Conservation (phyloP, 352 stramenopile genomes). For the Globisporangium lucens region DNA sequence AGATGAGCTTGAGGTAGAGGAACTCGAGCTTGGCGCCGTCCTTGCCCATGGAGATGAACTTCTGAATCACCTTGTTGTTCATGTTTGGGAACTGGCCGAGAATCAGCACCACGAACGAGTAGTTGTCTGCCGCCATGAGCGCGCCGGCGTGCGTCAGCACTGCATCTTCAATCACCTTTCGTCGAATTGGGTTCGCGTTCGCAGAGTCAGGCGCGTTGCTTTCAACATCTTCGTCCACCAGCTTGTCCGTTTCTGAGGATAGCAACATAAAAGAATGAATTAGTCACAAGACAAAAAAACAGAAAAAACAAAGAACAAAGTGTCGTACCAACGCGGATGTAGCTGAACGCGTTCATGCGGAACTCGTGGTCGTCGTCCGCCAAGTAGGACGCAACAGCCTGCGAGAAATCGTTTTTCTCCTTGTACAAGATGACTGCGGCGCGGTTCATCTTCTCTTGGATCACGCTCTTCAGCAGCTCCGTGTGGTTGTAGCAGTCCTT, state of each 20-base stretch:
- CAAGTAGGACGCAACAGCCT: constrained; percentile 79
- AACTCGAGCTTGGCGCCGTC: constrained; percentile 76
- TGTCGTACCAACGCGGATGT: constrained; percentile 53
- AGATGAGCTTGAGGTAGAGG: constrained; percentile 72
- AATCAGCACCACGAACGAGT: constrained; percentile 86
- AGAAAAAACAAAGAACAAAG: neutral
- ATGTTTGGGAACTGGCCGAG: constrained; percentile 82
- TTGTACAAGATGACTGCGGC: constrained; percentile 82
- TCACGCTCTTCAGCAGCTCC: constrained; percentile 68
- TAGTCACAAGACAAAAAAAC: neutral
- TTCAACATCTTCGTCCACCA: constrained; percentile 40
- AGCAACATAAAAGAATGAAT: neutral
- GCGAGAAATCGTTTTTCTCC: constrained; percentile 66
- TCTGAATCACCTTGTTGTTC: constrained; percentile 85
- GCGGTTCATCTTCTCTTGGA: constrained; percentile 76
- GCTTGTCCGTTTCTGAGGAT: constrained; percentile 34
- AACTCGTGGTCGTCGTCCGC: constrained; percentile 79
- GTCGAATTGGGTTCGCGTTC: constrained; percentile 34
- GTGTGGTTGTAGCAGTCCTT: constrained; percentile 81
- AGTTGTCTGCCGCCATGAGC: constrained; percentile 88
- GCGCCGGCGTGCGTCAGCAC: constrained; percentile 66
- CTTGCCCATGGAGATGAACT: constrained; percentile 81
- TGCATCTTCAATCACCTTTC: constrained; percentile 76
- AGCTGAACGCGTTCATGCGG: constrained; percentile 81
- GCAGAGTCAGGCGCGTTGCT: constrained; percentile 20